A percentile compares a stretch with the other conserved stretches of the same genome.
Conservation (phyloP, 2,329 filamentous ascomycete species). For the Byssoonygena ceratinophila region DNA sequence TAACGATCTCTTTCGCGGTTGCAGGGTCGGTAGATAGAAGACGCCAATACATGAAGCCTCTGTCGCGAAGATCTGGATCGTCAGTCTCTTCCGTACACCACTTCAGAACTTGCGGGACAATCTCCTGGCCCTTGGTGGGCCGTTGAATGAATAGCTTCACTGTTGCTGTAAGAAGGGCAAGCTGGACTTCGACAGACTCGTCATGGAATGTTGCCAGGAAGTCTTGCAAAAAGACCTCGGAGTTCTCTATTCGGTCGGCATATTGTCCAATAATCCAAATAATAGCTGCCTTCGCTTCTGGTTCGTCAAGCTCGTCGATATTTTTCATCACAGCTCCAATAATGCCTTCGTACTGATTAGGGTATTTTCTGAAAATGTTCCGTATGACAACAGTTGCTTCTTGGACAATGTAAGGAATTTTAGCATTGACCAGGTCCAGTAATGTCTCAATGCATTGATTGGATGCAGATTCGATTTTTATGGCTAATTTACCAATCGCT, state of each 20-base stretch:
- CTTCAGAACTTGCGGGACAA: constrained; percentile 90
- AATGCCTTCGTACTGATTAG: constrained; percentile 96
- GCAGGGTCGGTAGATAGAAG: constrained; percentile 84
- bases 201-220: constrained; percentile 90
- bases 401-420: constrained; percentile 96
- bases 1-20: constrained; percentile 76
- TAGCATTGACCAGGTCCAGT: constrained; percentile 89
- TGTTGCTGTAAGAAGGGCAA: constrained; percentile 86
- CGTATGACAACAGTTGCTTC: constrained; percentile 97
- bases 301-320: constrained; percentile 89
- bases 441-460: constrained; percentile 84
- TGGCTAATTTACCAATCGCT: constrained; percentile 93
- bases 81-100: constrained; percentile 99
- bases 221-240: constrained; percentile 83
- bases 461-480: constrained; percentile 95
- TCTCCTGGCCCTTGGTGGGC: constrained; percentile 82
- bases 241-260: constrained; percentile 93
- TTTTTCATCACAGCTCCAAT: constrained; percentile 94
- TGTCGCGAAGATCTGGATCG: constrained; percentile 88
- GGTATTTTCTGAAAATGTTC: constrained; percentile 98
- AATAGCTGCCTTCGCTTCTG: constrained; percentile 95
- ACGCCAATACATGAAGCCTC: constrained; percentile 99
- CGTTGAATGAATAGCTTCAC: constrained; percentile 97
- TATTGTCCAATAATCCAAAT: constrained; percentile 99
- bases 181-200: constrained; percentile 88